Evolutionary conservation across 768 basidiomycete species (phyloP), one percentile per base, ranked within the genome.

Genomic region (Pisolithus sp.): DNA sequence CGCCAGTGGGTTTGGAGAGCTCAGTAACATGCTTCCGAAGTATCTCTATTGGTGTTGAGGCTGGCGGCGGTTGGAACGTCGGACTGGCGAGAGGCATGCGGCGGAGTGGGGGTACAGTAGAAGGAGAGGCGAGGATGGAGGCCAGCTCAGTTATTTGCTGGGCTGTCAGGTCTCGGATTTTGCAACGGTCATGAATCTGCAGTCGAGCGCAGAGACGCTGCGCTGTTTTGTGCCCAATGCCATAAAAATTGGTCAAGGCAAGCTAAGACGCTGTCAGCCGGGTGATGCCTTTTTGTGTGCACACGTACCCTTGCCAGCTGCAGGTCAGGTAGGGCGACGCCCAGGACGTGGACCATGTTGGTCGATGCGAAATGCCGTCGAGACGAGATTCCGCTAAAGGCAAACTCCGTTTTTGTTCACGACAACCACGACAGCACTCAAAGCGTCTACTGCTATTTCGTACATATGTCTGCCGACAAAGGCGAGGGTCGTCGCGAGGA

Each of bases 221-320:
- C 8, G 94, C 82, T 15, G 82, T 88, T 54, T 77, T 71, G 59
- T 76, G 79, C 5, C 89, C 89, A 62, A 99, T 76, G 21, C 96
- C 96, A 66, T 93, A 93, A 73, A 97, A 93, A 46, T 77, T 75
- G 13, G 86, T 89, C 53, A 99, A 71, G n/a, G 93, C 95, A 71
- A 85, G 82, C 95, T 99, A 62, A 42, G 45, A 40, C 34, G 7
- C 30, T 12, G 12, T 49, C 26, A 50, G 52, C 30, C 9, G 17
- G 44, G 49, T 45, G 10, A 30, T 30, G 48, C 17, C 30, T 30
- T 51, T 38, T 9, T 31, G n/a, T 39, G 36, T 30, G 15, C 21
- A 40, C 8, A 67, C 83, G 59, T 61, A 95, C 93, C 73, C 83
- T 82, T 58, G 86, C 80, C 23, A 83, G 71, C 54, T 87, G 81